Conservation (phyloP, 2,329 filamentous ascomycete species). For the Cytospora leucostoma region DNA sequence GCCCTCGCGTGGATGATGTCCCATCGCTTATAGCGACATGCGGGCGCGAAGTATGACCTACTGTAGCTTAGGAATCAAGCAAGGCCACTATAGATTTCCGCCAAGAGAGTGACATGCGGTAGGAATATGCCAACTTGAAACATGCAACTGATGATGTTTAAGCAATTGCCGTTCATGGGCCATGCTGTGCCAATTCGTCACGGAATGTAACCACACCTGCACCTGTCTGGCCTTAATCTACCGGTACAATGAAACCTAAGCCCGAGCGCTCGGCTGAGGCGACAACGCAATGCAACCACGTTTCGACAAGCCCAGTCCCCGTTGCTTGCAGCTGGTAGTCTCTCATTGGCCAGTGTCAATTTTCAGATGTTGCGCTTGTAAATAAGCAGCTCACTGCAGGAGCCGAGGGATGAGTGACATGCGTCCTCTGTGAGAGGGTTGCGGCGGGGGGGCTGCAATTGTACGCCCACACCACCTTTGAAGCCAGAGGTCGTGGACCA, state of each 20-base stretch:
- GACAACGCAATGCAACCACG: slow-evolving; percentile 12
- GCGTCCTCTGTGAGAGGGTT: slow-evolving; percentile 6
- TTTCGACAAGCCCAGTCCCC: slow-evolving; percentile 9
- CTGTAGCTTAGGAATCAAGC: background rate
- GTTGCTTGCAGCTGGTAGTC: background rate
- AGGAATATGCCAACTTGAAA: background rate
- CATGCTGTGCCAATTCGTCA: background rate
- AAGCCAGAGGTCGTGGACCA: background rate
- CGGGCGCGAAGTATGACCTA: background rate
- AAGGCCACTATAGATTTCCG: background rate
- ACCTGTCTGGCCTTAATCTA: background rate
- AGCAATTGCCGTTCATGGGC: background rate
- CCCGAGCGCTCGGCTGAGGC: slow-evolving; percentile 8
- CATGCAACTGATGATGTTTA: background rate
- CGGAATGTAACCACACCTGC: background rate
- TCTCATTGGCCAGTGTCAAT: slow-evolving; percentile 6
- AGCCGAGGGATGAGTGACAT: slow-evolving; percentile 3
- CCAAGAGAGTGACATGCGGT: background rate
- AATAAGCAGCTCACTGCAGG: slow-evolving; percentile 12
- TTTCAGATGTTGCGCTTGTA: background rate
- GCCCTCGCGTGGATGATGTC: background rate
- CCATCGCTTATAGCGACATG: background rate
- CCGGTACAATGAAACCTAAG: background rate
- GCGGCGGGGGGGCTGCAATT: slow-evolving; percentile 10
- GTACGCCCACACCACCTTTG: slow-evolving; percentile 10